These are phyloP conservation scores for Hortaea sp. DNA, from an alignment of 2,329 filamentous ascomycete genomes.

Conservation along the genomic window DNA sequence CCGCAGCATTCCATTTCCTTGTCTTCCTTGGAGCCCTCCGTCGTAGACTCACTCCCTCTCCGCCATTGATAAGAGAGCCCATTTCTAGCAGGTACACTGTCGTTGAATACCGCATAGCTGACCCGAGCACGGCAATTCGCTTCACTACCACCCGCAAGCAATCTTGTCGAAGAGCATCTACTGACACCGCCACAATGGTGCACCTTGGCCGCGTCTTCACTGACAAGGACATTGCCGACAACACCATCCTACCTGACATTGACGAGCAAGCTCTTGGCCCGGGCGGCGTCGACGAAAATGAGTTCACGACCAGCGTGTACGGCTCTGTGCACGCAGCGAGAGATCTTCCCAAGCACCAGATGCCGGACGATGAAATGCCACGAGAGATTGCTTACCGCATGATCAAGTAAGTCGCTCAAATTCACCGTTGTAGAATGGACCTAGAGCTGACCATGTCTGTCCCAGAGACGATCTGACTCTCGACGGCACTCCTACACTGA, in stretches of 20 bases:
- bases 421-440: constrained; percentile 2
- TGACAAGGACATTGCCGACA: constrained; percentile 22
- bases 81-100: no score
- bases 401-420: constrained; percentile 53
- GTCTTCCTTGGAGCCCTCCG: no score
- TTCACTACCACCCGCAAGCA: no score
- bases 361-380: constrained; percentile 87
- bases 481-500: constrained; percentile 83
- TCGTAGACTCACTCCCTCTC: no score
- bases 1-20: no score
- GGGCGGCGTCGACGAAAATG: constrained; percentile 32
- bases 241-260: constrained; percentile 35
- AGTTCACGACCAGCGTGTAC: constrained; percentile 72
- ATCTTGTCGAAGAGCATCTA: no score
- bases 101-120: no score
- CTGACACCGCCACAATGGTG: constrained; percentile 21
- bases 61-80: no score
- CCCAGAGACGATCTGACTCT: constrained; percentile 69
- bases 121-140: no score
- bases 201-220: constrained; percentile 24
- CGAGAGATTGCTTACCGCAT: constrained; percentile 86
- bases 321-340: constrained; percentile 72
- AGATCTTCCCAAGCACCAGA: constrained; percentile 72
- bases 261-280: constrained; percentile 38
- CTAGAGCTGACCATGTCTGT: no score